A percentile compares a stretch with the other conserved stretches of the same genome.
phyloP scores from a whole-genome alignment of 2,329 filamentous ascomycete species.

The Ceratocystis huliohia region DNA sequence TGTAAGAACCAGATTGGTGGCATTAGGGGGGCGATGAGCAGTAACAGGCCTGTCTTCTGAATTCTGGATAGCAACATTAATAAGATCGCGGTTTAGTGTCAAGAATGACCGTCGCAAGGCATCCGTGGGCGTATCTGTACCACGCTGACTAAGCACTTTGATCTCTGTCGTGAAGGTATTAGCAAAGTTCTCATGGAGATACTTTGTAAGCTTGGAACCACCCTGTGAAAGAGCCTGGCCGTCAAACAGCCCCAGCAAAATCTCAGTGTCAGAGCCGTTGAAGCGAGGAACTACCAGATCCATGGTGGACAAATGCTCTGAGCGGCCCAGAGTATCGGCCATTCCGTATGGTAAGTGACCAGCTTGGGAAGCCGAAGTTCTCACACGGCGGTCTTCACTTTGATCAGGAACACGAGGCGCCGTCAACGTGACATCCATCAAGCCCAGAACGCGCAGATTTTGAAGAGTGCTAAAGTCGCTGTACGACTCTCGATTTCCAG shows the following conservation, averaged over 20 bases:
- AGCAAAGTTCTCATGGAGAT: slow-evolving; percentile 89
- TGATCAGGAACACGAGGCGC: slow-evolving; percentile 92
- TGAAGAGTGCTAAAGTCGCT: slow-evolving; percentile 80
- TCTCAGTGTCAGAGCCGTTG: slow-evolving; percentile 79
- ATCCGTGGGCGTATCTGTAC: slow-evolving; percentile 64
- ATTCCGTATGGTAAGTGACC: slow-evolving; percentile 90
- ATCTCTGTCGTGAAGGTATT: slow-evolving; percentile 72
- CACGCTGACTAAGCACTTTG: slow-evolving; percentile 53
- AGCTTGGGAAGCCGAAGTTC: slow-evolving; percentile 90
- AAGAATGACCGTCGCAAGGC: slow-evolving; percentile 79
- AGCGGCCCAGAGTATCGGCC: slow-evolving; percentile 86
- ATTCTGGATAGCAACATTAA: slow-evolving; percentile 68
- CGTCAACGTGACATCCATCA: slow-evolving; percentile 97
- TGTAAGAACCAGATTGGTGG: slow-evolving; percentile 62
- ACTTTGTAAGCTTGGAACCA: slow-evolving; percentile 93
- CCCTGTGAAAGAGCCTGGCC: slow-evolving; percentile 78
- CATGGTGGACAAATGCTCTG: slow-evolving; percentile 89
- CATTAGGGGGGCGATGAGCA: slow-evolving; percentile 58
- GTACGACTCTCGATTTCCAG: slow-evolving; percentile 30
- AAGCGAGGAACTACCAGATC: slow-evolving; percentile 91
- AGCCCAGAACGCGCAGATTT: slow-evolving; percentile 73
- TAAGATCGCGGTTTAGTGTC: slow-evolving; percentile 83
- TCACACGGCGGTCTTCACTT: slow-evolving; percentile 84
- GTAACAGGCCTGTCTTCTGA: slow-evolving; percentile 58
- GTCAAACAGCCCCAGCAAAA: slow-evolving; percentile 88